A percentile compares a stretch with the other conserved stretches of the same genome.
Conservation (phyloP, 73 alveolate species). For the Paramecium pentaurelia region DNA sequence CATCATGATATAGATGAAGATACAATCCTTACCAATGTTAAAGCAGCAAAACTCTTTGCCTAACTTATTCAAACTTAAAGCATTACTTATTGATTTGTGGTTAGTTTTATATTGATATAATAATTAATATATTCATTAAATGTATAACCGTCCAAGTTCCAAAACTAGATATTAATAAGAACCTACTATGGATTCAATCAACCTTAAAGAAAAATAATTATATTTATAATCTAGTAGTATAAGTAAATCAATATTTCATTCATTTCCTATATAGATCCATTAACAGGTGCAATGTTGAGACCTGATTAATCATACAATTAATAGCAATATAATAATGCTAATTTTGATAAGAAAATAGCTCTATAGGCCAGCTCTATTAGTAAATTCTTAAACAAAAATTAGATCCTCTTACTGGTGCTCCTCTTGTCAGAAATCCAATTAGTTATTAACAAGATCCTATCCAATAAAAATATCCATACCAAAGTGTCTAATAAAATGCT, state of each 20-base stretch:
- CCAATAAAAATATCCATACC: background rate
- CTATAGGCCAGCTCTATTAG: slow-evolving; percentile 15
- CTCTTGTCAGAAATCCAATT: slow-evolving; percentile 28
- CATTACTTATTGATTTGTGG: slow-evolving; percentile 3
- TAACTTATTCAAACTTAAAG: background rate
- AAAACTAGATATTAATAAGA: slow-evolving; percentile 18
- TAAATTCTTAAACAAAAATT: background rate
- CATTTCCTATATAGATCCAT: background rate
- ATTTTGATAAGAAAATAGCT: slow-evolving; percentile 13
- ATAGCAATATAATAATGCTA: background rate
- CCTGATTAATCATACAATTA: background rate
- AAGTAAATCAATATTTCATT: background rate
- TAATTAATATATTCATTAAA: background rate
- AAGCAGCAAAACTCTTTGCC: background rate
- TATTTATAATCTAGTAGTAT: background rate
- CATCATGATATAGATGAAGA: slow-evolving; percentile 52
- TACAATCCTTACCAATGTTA: background rate
- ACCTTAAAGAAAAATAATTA: slow-evolving; percentile 16
- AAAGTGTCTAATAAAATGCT: background rate
- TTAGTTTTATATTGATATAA: background rate
- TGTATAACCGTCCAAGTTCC: slow-evolving; percentile 50
- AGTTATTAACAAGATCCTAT: background rate
- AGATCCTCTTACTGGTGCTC: slow-evolving; percentile 51
- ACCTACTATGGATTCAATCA: slow-evolving; percentile 19
- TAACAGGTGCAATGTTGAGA: background rate